Conservation (phyloP, 108 stramenopile species). For the Cyclotella cryptica region DNA sequence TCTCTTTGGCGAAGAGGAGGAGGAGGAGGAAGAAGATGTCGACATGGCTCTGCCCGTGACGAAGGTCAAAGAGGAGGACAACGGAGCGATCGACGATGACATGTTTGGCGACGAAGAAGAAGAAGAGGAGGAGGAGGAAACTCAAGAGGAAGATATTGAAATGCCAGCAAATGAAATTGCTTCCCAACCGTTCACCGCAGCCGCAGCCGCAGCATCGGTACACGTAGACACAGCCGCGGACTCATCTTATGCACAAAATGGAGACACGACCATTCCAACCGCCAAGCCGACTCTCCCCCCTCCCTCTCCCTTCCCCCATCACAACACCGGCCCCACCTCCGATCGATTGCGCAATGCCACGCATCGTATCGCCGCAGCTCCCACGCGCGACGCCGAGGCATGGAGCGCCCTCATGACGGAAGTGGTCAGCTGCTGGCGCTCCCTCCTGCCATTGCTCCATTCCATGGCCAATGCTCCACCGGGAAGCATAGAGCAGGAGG, state of each 20-base stretch:
- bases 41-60: constrained; percentile 17
- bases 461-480: neutral
- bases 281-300: constrained; percentile 50
- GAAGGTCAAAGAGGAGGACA: neutral
- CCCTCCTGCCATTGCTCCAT: constrained; percentile 28
- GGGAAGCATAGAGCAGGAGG: constrained; percentile 50
- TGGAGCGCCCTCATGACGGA: constrained; percentile 87
- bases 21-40: constrained; percentile 20
- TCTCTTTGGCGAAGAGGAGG: constrained; percentile 49
- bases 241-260: constrained; percentile 41
- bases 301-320: constrained; percentile 81
- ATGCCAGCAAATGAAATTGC: constrained; percentile 7
- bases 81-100: constrained; percentile 27
- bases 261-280: constrained; percentile 22
- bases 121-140: constrained; percentile 47
- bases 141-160: constrained; percentile 43
- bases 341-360: constrained; percentile 85
- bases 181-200: neutral
- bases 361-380: constrained; percentile 68
- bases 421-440: constrained; percentile 66
- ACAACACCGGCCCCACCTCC: constrained; percentile 71
- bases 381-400: constrained; percentile 80
- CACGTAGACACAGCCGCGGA: neutral
- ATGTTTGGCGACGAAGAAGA: constrained; percentile 51
- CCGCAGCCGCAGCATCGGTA: neutral